Evolutionary conservation across 805 yeast species (phyloP).

Genomic region (Suhomyces faveliae): DNA sequence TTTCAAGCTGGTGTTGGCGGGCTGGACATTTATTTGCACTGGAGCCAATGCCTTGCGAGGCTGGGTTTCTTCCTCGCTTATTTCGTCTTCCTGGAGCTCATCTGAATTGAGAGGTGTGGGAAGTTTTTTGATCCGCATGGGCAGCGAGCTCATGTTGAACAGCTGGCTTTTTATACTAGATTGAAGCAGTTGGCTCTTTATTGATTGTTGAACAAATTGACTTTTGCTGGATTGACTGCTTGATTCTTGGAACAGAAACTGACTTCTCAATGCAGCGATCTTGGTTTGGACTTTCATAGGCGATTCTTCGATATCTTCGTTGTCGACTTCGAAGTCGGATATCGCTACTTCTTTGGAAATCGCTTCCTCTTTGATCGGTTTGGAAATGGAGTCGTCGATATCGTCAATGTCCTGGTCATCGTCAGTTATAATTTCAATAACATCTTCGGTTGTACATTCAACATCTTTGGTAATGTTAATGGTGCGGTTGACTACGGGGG

Average conservation of each 20-base stretch:
- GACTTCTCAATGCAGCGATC: slow-evolving; percentile 17
- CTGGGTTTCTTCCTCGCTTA: slow-evolving; percentile 10
- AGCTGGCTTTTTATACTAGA: too few species aligned
- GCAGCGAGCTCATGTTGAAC: slow-evolving; percentile 1
- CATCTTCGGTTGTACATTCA: not conserved
- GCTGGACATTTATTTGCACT: not conserved
- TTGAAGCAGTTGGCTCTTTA: too few species aligned
- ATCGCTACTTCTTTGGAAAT: slow-evolving; percentile 11
- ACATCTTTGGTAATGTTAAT: not conserved
- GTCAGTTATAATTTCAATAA: not conserved
- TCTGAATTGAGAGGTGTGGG: slow-evolving; percentile 4
- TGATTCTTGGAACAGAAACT: slow-evolving; percentile 16
- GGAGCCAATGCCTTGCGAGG: not conserved
- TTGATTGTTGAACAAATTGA: too few species aligned
- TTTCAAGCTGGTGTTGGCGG: not conserved
- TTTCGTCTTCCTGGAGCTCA: slow-evolving; percentile 6
- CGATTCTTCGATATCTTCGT: slow-evolving; percentile 42
- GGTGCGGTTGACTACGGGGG: slow-evolving; percentile 16
- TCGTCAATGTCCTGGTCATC: not conserved
- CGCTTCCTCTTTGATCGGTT: not conserved
- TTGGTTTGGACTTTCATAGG: slow-evolving; percentile 27
- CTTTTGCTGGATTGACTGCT: too few species aligned
- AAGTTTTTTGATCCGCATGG: not conserved
- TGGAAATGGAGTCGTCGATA: slow-evolving; percentile 8
- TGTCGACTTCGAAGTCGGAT: slow-evolving; percentile 21